Evolutionary conservation across 805 yeast species (phyloP).

Genomic region (Candida vaughaniae): DNA sequence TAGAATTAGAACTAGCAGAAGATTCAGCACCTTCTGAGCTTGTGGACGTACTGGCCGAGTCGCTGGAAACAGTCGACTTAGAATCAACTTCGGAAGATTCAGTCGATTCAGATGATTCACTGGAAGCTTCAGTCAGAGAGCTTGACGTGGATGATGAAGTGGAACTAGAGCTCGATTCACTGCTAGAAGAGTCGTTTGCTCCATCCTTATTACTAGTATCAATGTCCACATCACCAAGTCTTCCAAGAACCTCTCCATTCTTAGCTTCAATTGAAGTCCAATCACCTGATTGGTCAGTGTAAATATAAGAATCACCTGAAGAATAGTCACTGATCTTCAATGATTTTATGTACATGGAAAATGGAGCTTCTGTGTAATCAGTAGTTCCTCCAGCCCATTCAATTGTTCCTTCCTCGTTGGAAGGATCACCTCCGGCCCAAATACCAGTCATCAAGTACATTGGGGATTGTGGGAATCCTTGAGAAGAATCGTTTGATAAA

Average conservation of each 20-base stretch:
- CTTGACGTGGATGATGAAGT: background rate
- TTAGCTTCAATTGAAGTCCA: slow-evolving; percentile 58
- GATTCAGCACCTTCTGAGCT: slow-evolving; percentile 1
- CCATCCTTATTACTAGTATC: slow-evolving; percentile 23
- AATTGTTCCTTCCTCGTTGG: slow-evolving; percentile 63
- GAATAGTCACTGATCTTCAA: slow-evolving; percentile 65
- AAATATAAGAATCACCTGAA: slow-evolving; percentile 55
- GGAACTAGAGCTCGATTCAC: background rate
- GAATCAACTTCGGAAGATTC: background rate
- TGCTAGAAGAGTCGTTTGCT: slow-evolving; percentile 2
- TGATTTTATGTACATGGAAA: slow-evolving; percentile 57
- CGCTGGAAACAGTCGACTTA: background rate
- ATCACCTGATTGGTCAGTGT: slow-evolving; percentile 52
- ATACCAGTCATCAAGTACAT: slow-evolving; percentile 66
- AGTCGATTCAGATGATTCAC: background rate
- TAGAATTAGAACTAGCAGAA: background rate
- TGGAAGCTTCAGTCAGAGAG: slow-evolving; percentile 1
- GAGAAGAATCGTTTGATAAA: slow-evolving; percentile 46
- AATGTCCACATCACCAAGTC: slow-evolving; percentile 40
- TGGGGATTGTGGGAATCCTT: slow-evolving; percentile 87
- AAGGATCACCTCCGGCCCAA: slow-evolving; percentile 80
- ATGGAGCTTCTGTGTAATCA: slow-evolving; percentile 64
- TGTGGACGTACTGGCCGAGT: background rate
- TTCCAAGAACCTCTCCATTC: slow-evolving; percentile 62
- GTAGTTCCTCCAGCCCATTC: slow-evolving; percentile 80